These are phyloP conservation scores for Helenozyma rhizophorensis DNA, from an alignment of 805 yeast genomes.

Conservation along the genomic window DNA sequence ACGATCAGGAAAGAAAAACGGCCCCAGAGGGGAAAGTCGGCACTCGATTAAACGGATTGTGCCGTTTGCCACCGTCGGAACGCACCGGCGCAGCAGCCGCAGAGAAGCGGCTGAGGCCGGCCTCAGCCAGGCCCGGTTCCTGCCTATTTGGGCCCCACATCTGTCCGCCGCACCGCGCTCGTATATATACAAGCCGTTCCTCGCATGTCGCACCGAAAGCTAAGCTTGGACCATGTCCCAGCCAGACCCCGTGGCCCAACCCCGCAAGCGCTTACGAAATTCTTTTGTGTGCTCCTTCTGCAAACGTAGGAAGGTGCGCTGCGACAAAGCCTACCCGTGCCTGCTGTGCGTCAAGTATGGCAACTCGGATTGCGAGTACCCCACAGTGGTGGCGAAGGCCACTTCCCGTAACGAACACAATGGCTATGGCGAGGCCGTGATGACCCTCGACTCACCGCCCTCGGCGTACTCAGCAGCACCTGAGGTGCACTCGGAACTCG, in stretches of 20 bases:
- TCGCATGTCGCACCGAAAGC: too few species aligned
- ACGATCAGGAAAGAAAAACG: too few species aligned
- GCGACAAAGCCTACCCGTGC: slow-evolving; percentile 22
- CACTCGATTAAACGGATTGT: too few species aligned
- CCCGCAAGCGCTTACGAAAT: slow-evolving; percentile 6
- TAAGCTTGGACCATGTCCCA: too few species aligned
- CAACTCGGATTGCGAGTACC: slow-evolving; percentile 27
- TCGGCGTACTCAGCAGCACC: background rate
- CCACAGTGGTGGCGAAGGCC: slow-evolving; percentile 1
- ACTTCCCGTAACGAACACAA: slow-evolving; percentile 2
- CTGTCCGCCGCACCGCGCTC: too few species aligned
- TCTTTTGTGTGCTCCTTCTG: slow-evolving; percentile 20
- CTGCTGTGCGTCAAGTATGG: slow-evolving; percentile 29
- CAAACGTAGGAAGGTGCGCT: slow-evolving; percentile 19
- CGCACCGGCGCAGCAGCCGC: too few species aligned
- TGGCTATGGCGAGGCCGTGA: slow-evolving; percentile 7
- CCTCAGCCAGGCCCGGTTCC: too few species aligned
- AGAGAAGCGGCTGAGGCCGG: too few species aligned
- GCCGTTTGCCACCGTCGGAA: too few species aligned
- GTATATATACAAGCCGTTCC: too few species aligned
- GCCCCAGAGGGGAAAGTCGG: too few species aligned
- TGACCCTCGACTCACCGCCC: slow-evolving; percentile 4
- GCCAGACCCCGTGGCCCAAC: background rate
- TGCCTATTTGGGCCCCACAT: too few species aligned
- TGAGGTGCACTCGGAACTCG: background rate